Percentiles rank a stretch among this genome's conserved stretches.
phyloP scores from a whole-genome alignment of 176 grass and related monocot species.

The Musa beccarii region DNA sequence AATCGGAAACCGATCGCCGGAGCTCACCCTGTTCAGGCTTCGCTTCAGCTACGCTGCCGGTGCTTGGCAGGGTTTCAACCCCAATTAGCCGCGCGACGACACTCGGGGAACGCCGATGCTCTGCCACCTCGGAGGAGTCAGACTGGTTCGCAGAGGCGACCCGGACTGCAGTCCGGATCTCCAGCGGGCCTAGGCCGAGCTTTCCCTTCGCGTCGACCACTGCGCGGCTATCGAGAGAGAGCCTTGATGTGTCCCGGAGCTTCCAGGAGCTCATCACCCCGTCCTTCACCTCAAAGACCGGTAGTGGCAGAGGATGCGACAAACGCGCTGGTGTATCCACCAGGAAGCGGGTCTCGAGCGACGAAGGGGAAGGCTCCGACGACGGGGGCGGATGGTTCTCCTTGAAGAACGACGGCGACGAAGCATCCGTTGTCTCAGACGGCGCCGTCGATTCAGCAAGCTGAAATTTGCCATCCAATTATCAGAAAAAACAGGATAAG shows the following conservation, averaged over 20 bases:
- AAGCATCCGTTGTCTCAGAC: slow-evolving; percentile 65
- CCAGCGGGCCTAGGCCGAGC: slow-evolving; percentile 39
- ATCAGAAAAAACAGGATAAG: neutral
- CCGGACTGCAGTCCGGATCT: slow-evolving; percentile 42
- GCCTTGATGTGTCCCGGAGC: slow-evolving; percentile 45
- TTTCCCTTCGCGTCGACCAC: slow-evolving; percentile 49
- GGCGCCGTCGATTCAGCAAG: slow-evolving; percentile 50
- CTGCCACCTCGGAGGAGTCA: slow-evolving; percentile 20
- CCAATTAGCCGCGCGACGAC: slow-evolving; percentile 91
- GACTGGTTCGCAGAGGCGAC: slow-evolving; percentile 2
- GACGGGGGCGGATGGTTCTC: slow-evolving; percentile 2
- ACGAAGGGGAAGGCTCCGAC: slow-evolving; percentile 25
- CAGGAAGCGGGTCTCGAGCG: neutral
- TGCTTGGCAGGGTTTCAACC: slow-evolving; percentile 53
- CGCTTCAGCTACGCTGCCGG: neutral
- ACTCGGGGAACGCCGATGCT: slow-evolving; percentile 63
- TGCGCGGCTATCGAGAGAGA: slow-evolving; percentile 83
- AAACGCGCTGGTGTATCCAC: slow-evolving; percentile 22
- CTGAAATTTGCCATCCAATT: slow-evolving; percentile 20
- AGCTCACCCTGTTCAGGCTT: slow-evolving; percentile 28
- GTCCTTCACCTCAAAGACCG: slow-evolving; percentile 14
- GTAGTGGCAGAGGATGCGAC: slow-evolving; percentile 38
- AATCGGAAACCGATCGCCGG: slow-evolving; percentile 71
- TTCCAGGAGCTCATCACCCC: slow-evolving; percentile 4
- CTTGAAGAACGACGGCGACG: slow-evolving; percentile 23